phyloP scores from a whole-genome alignment of 2,329 filamentous ascomycete genomes.

The Peltaster fructicola region DNA sequence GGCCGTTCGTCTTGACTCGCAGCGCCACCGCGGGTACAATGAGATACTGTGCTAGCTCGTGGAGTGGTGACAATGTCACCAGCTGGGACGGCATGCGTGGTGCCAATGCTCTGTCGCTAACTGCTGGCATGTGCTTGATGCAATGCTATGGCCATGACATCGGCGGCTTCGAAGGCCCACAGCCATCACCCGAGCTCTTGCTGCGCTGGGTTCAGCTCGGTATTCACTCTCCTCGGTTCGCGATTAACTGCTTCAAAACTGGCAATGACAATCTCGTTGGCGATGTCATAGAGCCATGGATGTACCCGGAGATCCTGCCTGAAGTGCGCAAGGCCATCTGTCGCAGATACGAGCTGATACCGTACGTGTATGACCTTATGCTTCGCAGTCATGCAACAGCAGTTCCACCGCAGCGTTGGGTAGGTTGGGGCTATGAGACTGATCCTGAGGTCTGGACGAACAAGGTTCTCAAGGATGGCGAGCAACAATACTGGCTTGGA shows the following conservation, averaged over 20 bases:
- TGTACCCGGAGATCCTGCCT: constrained; percentile 50
- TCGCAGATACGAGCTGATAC: constrained; percentile 52
- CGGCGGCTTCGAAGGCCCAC: constrained; percentile 57
- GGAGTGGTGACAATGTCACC: constrained; percentile 60
- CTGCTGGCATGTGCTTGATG: constrained; percentile 48
- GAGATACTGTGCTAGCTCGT: constrained; percentile 51
- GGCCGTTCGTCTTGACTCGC: constrained; percentile 52
- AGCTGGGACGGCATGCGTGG: constrained; percentile 59
- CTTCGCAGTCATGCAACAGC: constrained; percentile 45
- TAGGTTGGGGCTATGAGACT: constrained; percentile 52
- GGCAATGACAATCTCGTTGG: constrained; percentile 47
- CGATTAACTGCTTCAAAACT: constrained; percentile 67
- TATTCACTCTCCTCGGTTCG: constrained; percentile 51
- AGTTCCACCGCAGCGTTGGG: constrained; percentile 50
- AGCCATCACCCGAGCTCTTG: constrained; percentile 51
- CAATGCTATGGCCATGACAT: constrained; percentile 53
- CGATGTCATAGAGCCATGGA: constrained; percentile 62
- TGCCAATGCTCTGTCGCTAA: constrained; percentile 50
- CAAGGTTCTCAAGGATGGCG: constrained; percentile 40
- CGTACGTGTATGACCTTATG: constrained; percentile 50
- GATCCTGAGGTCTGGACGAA: constrained; percentile 48
- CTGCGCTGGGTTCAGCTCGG: constrained; percentile 59
- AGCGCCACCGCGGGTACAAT: constrained; percentile 55
- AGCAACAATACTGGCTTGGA: constrained; percentile 58
- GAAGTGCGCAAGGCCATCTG: constrained; percentile 48